Percentiles rank a stretch among this genome's conserved stretches.
These are phyloP conservation scores for Ashbya aceris DNA, from an alignment of 1,139 yeast species.

Conservation along the genomic window DNA sequence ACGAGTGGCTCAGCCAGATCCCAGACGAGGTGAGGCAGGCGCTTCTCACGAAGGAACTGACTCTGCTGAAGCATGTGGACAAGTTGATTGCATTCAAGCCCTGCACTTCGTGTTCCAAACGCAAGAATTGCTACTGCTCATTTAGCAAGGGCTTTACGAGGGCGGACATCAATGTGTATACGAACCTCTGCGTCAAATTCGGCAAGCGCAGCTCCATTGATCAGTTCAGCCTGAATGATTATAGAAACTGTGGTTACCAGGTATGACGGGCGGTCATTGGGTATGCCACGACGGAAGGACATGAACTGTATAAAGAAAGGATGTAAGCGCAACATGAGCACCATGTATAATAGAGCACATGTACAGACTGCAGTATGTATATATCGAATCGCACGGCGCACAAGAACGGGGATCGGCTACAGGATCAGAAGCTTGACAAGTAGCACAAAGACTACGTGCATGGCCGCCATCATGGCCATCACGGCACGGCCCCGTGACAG, in stretches of 20 bases:
- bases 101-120: conserved; percentile 21
- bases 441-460: conserved; percentile 16
- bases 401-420: conserved; percentile 3
- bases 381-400: neutral
- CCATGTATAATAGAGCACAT: neutral
- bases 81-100: conserved; percentile 24
- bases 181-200: conserved; percentile 12
- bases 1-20: conserved; percentile 2
- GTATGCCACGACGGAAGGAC: neutral
- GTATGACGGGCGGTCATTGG: neutral
- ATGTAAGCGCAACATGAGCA: too few relatives aligned
- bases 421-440: conserved; percentile 16
- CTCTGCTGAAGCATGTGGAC: conserved; percentile 25
- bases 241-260: conserved; percentile 20
- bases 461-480: conserved; percentile 8
- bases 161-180: conserved; percentile 24
- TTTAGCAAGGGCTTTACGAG: conserved; percentile 28
- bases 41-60: conserved; percentile 4
- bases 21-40: conserved; percentile 4
- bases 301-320: neutral
- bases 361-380: conserved; percentile 3
- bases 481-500: conserved; percentile 5
- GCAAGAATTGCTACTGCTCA: conserved; percentile 12
- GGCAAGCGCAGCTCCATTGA: conserved; percentile 14
- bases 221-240: conserved; percentile 22